Evolutionary conservation across 2,329 filamentous ascomycete genomes (phyloP), one percentile per base, ranked within the genome.

Genomic region (Emydomyces testavorans): DNA sequence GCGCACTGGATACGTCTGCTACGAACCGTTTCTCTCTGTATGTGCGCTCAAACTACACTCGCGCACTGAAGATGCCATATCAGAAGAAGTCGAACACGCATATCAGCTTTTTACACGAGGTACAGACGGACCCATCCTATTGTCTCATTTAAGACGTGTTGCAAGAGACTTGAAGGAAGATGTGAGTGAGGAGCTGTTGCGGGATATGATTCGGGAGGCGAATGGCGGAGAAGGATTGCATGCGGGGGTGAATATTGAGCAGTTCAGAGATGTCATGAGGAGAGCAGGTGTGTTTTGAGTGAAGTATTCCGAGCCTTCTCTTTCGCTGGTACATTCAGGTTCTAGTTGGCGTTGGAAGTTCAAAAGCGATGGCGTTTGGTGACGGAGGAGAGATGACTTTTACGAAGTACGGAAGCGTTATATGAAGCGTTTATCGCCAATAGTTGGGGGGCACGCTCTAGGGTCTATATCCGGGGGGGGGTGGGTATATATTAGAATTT

Each of bases 141-240:
- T 96, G 23, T 76, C 75, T 13, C 83, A 94, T 66, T 68, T 98
- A 61, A 78, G 79, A 60, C 75, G 83, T 58, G 82, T 95, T 46
- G 88, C 89, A 35, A 79, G 78, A 56, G 78, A 86, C 57, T 68
- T 98, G 58, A 85, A 87, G 66, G 87, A 94, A 67, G 86, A 81
- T 52, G 81, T 94, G 20, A 78, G 79, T 50, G 92, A 96, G 58
- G 82, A 86, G 41, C 67, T 94, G 60, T 69, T 98, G 60, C 79
- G 78, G 68, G 88, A 95, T 70, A 98, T 98, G 92, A 83, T 98
- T 50, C 71, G 88, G 41, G 90, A 96, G 72, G 92, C 90, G 41
- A 95, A 93, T 65, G 85, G 85, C 2, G 87, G 85, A 1, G 79
- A 75, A 3, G 82, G 83, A 13, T 76, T 84, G 8, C 77, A 72